Evolutionary conservation across 1,284 basidiomycete species (phyloP), one percentile per base, ranked within the genome.

Genomic region (Malassezia vespertilionis): DNA sequence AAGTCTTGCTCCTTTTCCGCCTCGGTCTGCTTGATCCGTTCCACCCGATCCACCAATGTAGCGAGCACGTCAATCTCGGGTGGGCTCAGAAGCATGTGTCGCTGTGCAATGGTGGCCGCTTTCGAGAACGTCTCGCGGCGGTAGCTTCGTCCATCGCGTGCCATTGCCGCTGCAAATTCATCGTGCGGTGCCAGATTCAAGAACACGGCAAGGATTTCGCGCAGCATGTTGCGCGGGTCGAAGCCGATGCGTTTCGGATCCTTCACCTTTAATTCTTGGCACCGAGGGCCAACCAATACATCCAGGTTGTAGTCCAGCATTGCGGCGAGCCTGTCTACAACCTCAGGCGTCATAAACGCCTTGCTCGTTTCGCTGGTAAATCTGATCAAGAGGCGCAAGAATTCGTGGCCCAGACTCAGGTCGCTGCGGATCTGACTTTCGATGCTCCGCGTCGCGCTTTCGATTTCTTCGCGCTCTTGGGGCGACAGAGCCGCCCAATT

Each of bases 231-330:
- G 63, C 80, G 82, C 0, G 91, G 89, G 53, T 86, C 80, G 75
- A 96, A 99, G 52, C 81, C 80, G 72, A 86, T 85, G 71, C 87
- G 86, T 59, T 91, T 85, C 7, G 82, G 82, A 45, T 96, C 82
- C 56, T 82, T 78, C 45, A 97, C 86, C 57, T 79, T 82, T 18
- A 99, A 78, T 26, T 90, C 81, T 53, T 72, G 70, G 67, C 81
- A 87, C 52, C 78, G 79, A 2, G 89, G 87, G 0, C 93, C 93
- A 21, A 83, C 86, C 22, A 99, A 80, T 5, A 82, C 82, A 41
- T 84, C 81, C 20, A 99, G 76, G 65, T 96, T 96, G 75, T 91
- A 91, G 71, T 95, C 85, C 59, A 99, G 74, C 86, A 96, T 96
- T 0, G 90, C 90, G 3, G 93, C 91, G 14, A 99, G 77, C 31